Evolutionary conservation across 73 alveolate genomes (phyloP).

Genomic region (Uronychia setigera): DNA sequence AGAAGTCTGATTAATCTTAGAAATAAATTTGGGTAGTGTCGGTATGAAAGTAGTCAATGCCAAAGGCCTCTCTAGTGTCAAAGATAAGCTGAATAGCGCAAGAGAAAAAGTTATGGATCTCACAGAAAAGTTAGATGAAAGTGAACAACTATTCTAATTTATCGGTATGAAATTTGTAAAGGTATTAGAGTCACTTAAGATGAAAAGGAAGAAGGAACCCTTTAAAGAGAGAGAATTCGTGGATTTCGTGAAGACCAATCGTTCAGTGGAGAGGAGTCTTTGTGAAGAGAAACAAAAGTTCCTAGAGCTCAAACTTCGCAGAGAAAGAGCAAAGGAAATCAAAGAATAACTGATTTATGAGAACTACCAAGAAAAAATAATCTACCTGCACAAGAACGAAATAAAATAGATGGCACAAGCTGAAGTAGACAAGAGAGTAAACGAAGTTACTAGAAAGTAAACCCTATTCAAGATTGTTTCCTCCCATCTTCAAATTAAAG

Average conservation of each 20-base stretch:
- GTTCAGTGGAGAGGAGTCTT: not conserved
- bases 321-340: not conserved
- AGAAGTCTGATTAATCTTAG: too few relatives aligned
- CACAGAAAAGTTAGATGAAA: not conserved
- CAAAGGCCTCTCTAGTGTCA: constrained; percentile 1
- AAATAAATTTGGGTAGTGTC: too few relatives aligned
- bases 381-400: not conserved
- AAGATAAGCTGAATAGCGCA: not conserved
- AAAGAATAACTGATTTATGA: not conserved
- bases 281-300: not conserved
- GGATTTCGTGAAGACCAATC: not conserved
- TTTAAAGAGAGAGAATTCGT: not conserved
- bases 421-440: not conserved
- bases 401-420: not conserved
- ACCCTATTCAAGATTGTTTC: not conserved
- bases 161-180: not conserved
- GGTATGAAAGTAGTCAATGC: not conserved
- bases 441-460: not conserved
- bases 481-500: not conserved
- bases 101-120: not conserved
- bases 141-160: not conserved
- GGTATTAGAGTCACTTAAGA: not conserved
- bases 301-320: not conserved
- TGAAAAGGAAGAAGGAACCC: not conserved
- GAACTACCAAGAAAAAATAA: not conserved